Evolutionary conservation across 768 basidiomycete species (phyloP), one percentile per base, ranked within the genome.

Genomic region (Psilocybe cyanescens): DNA sequence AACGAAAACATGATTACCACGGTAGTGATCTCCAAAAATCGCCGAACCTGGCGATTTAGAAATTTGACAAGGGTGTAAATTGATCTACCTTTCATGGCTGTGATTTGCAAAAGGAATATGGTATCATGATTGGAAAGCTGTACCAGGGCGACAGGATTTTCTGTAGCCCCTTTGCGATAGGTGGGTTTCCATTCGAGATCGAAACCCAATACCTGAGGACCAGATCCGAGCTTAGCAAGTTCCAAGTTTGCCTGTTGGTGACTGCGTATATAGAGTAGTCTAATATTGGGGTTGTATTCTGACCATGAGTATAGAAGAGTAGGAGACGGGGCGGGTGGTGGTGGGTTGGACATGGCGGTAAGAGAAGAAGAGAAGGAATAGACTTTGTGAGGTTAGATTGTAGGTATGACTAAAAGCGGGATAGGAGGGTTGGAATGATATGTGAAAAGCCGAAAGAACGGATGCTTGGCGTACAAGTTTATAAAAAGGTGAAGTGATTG

Each of bases 151-250:
- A 91, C 87, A 24, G 81, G 88, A 68, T 93, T 90, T 71, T 87
- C 83, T 29, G 74, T 67, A 28, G 73, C 68, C 17, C 87, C 85
- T 68, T 84, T 86, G 49, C 65, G 63, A 66, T 74, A 86, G 17
- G 68, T 84, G 0, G 92, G 92, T 61, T 81, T 85, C 91, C 92
- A 94, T 73, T 94, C 92, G 39, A 91, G 77, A 69, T 94, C 92
- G 64, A 94, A 86, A 29, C 92, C 92, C 53, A 84, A 75, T 45
- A 78, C 70, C 17, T 77, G 78, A 28, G 78, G 67, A 16, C 75
- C 76, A 35, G 61, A 47, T 28, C 65, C 62, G 9, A 83, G 46
- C 0, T 61, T 65, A 0, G 74, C 62, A 14, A 79, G 65, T 28
- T 65, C 69, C 14, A 17, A 17, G 46, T 80, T 75, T 6, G 81